Base-by-base conservation (phyloP, 306 rosid species). In the Cyclanthera cordifolia region DNA sequence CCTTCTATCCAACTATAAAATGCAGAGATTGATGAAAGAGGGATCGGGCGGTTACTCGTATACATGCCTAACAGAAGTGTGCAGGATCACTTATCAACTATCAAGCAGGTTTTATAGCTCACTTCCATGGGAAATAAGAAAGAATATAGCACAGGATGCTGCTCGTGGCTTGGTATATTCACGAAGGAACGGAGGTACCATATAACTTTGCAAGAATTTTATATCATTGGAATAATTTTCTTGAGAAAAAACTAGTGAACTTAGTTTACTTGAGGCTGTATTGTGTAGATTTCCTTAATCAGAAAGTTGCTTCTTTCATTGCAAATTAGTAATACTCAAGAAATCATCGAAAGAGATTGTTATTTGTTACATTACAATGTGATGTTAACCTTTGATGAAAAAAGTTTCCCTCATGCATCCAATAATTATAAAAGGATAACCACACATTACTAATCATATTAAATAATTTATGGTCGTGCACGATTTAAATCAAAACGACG, bases 181-280 rank as follows among this genome's bases (percentile, higher is more conserved):
- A 84, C n/a, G 89, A 84, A 77, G 89, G 84, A 71, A 84, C 82
- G 89, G 89, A 84, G 88, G 88, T 84, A 75, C 70, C 72, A 6
- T 41, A 19, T 10, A 12, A 19, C 41, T 37, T 50, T 52, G 7
- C 17, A 13, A 50, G 34, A 41, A 13, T 65, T 24, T 45, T 4
- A 1, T 32, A 32, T 32, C 37, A 32, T 3, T 32, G 37, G 37
- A 6, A 32, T 32, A 32, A 32, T 32, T 32, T 32, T 32, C 37
- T 32, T 32, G 37, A 32, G 37, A 4, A 32, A 32, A 32, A 32
- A 32, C 37, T 32, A 32, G 37, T 32, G 37, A 32, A 32, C 37
- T 32, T 32, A 32, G 37, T 32, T 32, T 32, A 32, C 37, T 32
- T 32, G 37, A 32, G 53, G 21, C 53, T 49, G 53, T 49, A 49